phyloP scores from a whole-genome alignment of 1,284 basidiomycete genomes.

The Thelephora terrestris region DNA sequence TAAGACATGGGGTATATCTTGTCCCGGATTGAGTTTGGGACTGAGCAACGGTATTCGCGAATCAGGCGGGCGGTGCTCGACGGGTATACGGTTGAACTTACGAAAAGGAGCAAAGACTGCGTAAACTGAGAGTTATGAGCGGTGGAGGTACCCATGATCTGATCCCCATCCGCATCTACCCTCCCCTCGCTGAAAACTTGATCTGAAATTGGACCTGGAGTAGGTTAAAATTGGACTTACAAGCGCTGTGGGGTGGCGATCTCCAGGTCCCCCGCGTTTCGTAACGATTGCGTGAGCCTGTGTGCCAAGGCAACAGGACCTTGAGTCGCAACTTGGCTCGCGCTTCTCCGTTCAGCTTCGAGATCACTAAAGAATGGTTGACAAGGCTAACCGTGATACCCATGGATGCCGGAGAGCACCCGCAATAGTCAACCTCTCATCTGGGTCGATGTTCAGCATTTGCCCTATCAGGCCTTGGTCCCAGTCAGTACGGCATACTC shows the following conservation, averaged over 20 bases:
- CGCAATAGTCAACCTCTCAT: constrained; percentile 57
- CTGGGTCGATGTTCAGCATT: constrained; percentile 69
- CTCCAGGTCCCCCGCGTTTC: constrained; percentile 57
- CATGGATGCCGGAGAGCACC: constrained; percentile 72
- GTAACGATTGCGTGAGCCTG: constrained; percentile 57
- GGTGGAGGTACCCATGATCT: constrained; percentile 36
- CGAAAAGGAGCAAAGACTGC: constrained; percentile 50
- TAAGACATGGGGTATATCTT: constrained; percentile 62
- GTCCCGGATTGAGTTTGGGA: constrained; percentile 66
- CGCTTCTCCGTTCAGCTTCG: constrained; percentile 29
- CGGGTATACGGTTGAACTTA: constrained; percentile 21
- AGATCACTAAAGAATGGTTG: constrained; percentile 1
- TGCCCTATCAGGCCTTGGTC: constrained; percentile 62
- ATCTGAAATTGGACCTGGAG: constrained; percentile 5
- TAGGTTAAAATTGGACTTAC: constrained; percentile 9
- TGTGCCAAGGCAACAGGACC: constrained; percentile 49
- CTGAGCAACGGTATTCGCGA: constrained; percentile 24
- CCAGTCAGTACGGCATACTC: background rate
- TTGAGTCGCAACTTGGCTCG: constrained; percentile 58
- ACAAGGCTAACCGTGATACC: constrained; percentile 52
- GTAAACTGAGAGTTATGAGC: constrained; percentile 45
- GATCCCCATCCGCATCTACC: constrained; percentile 43
- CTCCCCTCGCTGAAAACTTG: constrained; percentile 9
- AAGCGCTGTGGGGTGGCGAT: constrained; percentile 41
- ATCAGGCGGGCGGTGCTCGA: constrained; percentile 2